Evolutionary conservation across 2,329 filamentous ascomycete species (phyloP).

Genomic region (Paecilomyces niveus): DNA sequence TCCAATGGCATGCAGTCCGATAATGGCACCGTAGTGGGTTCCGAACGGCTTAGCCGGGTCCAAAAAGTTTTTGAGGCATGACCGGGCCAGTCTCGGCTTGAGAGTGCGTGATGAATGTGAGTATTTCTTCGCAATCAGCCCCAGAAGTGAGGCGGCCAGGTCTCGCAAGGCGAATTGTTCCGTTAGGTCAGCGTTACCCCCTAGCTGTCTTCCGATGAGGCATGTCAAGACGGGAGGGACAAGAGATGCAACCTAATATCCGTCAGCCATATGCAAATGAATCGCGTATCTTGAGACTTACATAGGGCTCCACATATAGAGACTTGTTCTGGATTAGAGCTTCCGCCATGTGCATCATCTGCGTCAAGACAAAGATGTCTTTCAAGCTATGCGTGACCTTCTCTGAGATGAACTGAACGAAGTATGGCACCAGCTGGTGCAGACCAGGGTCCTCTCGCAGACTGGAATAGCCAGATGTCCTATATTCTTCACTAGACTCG

Average conservation of each 20-base stretch:
- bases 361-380: constrained; percentile 77
- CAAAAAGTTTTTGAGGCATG: constrained; percentile 85
- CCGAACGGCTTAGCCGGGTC: constrained; percentile 76
- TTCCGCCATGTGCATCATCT: constrained; percentile 85
- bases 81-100: constrained; percentile 82
- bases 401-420: constrained; percentile 90
- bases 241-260: constrained; percentile 51
- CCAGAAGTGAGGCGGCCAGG: constrained; percentile 73
- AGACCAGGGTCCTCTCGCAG: constrained; percentile 84
- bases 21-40: constrained; percentile 82
- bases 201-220: constrained; percentile 75
- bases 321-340: constrained; percentile 77
- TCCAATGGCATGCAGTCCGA: constrained; percentile 70
- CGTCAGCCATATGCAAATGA: background rate
- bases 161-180: constrained; percentile 76
- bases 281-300: constrained; percentile 20
- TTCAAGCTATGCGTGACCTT: constrained; percentile 92
- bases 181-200: constrained; percentile 45
- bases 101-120: constrained; percentile 72
- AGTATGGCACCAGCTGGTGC: constrained; percentile 93
- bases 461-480: constrained; percentile 76
- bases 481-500: constrained; percentile 77
- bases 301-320: constrained; percentile 66
- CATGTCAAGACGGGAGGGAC: constrained; percentile 88
- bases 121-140: constrained; percentile 73